Base-by-base conservation (phyloP, 139 green algal genomes). In the Micractinium conductrix region DNA sequence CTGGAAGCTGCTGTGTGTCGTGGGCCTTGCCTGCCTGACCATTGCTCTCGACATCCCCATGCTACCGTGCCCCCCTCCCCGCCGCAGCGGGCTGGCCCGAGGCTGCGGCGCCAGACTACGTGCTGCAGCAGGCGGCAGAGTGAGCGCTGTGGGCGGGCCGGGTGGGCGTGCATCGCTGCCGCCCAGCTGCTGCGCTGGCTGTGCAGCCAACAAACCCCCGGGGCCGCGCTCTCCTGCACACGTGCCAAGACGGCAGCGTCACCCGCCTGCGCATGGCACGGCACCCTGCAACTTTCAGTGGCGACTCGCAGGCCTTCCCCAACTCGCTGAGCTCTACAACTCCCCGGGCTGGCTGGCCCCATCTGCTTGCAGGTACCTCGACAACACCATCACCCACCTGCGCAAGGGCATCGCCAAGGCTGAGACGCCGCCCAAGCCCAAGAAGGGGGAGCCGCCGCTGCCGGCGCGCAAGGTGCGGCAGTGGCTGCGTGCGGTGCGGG, bases 321-420 rank as follows among this genome's bases (percentile, higher is more conserved):
- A n/a, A n/a, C n/a, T n/a, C n/a, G n/a, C n/a, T n/a, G n/a, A n/a
- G n/a, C n/a, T n/a, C n/a, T n/a, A n/a, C n/a, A n/a, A n/a, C n/a
- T n/a, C n/a, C n/a, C n/a, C n/a, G n/a, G n/a, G n/a, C n/a, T n/a
- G n/a, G n/a, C n/a, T n/a, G n/a, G 28, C 42, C 38, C 2, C 38
- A 21, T 17, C 22, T n/a, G n/a, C n/a, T 19, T 42, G 68, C 50
- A 85, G 80, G 38, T 89, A 87, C 40, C 43, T 92, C 53, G 86
- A 91, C n/a, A 42, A 81, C 30, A 55, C 74, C 9, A 95, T 98
- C 44, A 84, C 81, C 21, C n/a, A 81, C n/a, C 48, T 97, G 80
- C 90, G 95, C 71, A 96, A 95, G 79, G 62, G 84, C 8, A 96
- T 98, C 37, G 79, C 78, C 53, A 98, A 98, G 91, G 89, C 87